These are phyloP conservation scores for Cryphonectria nitschkei DNA, from an alignment of 2,329 filamentous ascomycete species.

Conservation along the genomic window DNA sequence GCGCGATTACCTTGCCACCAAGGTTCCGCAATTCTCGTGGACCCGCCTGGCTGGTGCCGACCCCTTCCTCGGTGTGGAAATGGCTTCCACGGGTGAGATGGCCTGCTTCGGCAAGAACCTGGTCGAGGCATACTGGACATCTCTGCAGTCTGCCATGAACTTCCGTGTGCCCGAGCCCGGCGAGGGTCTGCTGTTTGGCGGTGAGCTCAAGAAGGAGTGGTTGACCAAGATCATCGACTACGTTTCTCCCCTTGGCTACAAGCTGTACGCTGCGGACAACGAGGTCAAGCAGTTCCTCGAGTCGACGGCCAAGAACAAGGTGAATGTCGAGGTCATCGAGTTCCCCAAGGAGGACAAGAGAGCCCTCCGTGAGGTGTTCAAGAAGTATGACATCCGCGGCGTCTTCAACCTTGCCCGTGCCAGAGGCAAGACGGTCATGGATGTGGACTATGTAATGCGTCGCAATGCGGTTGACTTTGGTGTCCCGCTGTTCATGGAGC, in stretches of 20 bases:
- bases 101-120: slow-evolving; percentile 97
- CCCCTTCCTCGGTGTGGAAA: slow-evolving; percentile 96
- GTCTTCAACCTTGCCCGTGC: slow-evolving; percentile 92
- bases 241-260: slow-evolving; percentile 88
- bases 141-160: slow-evolving; percentile 97
- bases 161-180: slow-evolving; percentile 95
- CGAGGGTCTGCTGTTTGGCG: slow-evolving; percentile 93
- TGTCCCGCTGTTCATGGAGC: slow-evolving; percentile 97
- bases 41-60: slow-evolving; percentile 96
- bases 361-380: slow-evolving; percentile 89
- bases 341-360: slow-evolving; percentile 97
- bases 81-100: slow-evolving; percentile 96
- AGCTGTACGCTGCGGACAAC: slow-evolving; percentile 83
- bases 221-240: slow-evolving; percentile 84
- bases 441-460: slow-evolving; percentile 98
- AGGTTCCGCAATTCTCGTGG: slow-evolving; percentile 99
- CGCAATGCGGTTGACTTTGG: slow-evolving; percentile 98
- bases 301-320: slow-evolving; percentile 65
- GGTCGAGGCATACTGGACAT: slow-evolving; percentile 96
- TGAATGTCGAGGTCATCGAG: slow-evolving; percentile 86
- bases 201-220: slow-evolving; percentile 72
- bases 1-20: slow-evolving; percentile 92
- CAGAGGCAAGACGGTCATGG: slow-evolving; percentile 79
- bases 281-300: slow-evolving; percentile 86
- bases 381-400: slow-evolving; percentile 95